Evolutionary conservation across 345 rosid genomes (phyloP).

Genomic region (Salix koriyanagi): DNA sequence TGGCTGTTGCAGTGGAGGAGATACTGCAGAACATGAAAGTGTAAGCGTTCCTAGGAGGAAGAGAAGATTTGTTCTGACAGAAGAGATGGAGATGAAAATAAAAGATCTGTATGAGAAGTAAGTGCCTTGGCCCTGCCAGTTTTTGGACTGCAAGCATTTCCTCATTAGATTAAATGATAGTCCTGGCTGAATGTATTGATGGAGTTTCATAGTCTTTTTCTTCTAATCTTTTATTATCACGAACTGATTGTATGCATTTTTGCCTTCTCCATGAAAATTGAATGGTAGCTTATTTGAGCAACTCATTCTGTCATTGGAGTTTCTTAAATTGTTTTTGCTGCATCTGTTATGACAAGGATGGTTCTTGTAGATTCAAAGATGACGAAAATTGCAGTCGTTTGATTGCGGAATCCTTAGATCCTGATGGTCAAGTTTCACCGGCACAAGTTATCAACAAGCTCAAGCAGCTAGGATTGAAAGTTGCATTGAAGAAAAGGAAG

Average conservation of each 20-base stretch:
- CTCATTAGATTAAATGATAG: neutral
- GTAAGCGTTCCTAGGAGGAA: slow-evolving; percentile 47
- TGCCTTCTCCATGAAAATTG: neutral
- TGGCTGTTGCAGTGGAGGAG: slow-evolving; percentile 42
- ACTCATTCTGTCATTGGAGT: slow-evolving; percentile 1
- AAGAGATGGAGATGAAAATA: slow-evolving; percentile 56
- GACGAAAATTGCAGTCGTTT: slow-evolving; percentile 45
- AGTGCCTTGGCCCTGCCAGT: slow-evolving; percentile 11
- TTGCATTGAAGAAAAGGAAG: slow-evolving; percentile 49
- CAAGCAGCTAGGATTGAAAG: slow-evolving; percentile 65
- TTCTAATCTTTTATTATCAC: neutral
- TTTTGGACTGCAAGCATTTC: neutral
- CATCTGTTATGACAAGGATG: slow-evolving; percentile 19
- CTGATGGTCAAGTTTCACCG: slow-evolving; percentile 64
- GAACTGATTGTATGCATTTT: slow-evolving; percentile 8
- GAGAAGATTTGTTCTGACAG: slow-evolving; percentile 53
- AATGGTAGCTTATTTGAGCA: neutral
- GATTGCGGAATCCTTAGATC: slow-evolving; percentile 68
- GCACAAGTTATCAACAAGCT: slow-evolving; percentile 86
- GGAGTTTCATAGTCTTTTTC: neutral
- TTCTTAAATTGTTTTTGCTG: slow-evolving; percentile 13
- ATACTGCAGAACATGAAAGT: slow-evolving; percentile 34
- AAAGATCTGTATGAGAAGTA: slow-evolving; percentile 70
- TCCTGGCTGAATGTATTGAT: neutral
- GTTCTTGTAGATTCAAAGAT: slow-evolving; percentile 64